These are phyloP conservation scores for Extremus antarcticus DNA, from an alignment of 495 filamentous ascomycete genomes.

Conservation along the genomic window DNA sequence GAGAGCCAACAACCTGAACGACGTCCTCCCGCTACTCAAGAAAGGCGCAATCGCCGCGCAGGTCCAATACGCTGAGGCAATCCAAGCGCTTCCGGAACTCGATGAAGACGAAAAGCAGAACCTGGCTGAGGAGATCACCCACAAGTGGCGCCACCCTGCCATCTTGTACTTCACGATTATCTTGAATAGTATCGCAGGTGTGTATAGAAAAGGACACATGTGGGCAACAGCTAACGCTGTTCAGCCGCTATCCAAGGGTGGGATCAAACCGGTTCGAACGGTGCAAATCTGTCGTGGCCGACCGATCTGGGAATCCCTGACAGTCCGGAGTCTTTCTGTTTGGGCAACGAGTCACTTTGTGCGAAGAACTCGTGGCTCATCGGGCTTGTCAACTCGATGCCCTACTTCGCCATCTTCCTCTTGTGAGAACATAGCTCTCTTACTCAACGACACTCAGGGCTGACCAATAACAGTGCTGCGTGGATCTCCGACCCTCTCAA, in stretches of 20 bases:
- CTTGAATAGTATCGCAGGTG: constrained; percentile 30
- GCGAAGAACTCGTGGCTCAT: constrained; percentile 50
- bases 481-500: constrained; percentile 81
- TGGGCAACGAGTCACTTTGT: not conserved
- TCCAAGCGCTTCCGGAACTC: constrained; percentile 35
- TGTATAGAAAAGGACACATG: not conserved
- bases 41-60: constrained; percentile 48
- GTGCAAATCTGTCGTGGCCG: constrained; percentile 29
- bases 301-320: constrained; percentile 21
- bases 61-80: constrained; percentile 29
- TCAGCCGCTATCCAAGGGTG: constrained; percentile 30
- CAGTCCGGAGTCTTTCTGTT: not conserved
- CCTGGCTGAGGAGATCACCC: constrained; percentile 38
- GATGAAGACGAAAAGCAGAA: constrained; percentile 36
- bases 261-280: constrained; percentile 32
- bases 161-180: constrained; percentile 36
- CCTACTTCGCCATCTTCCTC: constrained; percentile 15
- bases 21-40: constrained; percentile 35
- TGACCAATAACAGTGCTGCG: constrained; percentile 38
- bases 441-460: not conserved
- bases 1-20: constrained; percentile 33
- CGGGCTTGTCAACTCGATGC: not conserved
- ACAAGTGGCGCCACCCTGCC: constrained; percentile 49
- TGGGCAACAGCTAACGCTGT: not conserved
- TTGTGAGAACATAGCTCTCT: constrained; percentile 8